Percentiles rank a stretch among this genome's conserved stretches.
phyloP scores from a whole-genome alignment of 2,329 filamentous ascomycete genomes.

The Colletotrichum musicola region DNA sequence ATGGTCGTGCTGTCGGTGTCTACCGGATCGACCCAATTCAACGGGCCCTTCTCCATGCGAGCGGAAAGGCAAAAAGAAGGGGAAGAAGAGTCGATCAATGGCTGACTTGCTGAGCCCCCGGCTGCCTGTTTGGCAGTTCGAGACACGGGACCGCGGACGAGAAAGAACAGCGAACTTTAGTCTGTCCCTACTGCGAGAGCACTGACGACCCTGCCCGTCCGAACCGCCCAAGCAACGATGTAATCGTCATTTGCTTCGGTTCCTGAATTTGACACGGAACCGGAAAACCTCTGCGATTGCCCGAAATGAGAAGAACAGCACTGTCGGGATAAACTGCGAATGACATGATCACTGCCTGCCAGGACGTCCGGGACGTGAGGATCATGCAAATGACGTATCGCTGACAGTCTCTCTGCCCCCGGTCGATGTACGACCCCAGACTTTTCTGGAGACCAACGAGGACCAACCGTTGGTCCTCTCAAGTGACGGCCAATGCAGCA shows the following conservation, averaged over 20 bases:
- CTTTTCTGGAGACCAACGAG: neutral
- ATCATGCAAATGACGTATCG: conserved; percentile 15
- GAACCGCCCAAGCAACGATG: neutral
- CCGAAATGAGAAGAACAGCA: too few relatives aligned
- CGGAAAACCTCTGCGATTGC: too few relatives aligned
- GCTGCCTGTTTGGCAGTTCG: too few relatives aligned
- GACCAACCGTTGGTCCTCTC: neutral
- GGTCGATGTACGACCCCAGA: too few relatives aligned
- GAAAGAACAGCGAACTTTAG: neutral
- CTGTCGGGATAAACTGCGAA: neutral
- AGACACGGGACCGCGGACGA: neutral
- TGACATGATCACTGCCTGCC: neutral
- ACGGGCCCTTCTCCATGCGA: conserved; percentile 8
- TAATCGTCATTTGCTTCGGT: too few relatives aligned
- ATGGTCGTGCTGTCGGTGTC: neutral
- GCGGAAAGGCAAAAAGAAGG: neutral
- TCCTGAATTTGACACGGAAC: too few relatives aligned
- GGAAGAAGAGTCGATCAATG: too few relatives aligned
- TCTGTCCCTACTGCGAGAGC: neutral
- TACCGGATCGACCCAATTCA: conserved; percentile 21
- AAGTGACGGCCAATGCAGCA: neutral
- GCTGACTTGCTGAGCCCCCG: too few relatives aligned
- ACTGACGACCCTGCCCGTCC: neutral
- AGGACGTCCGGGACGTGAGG: neutral
- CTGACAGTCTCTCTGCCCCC: conserved; percentile 6